Evolutionary conservation across 306 rosid species (phyloP), one percentile per base, ranked within the genome.

Genomic region (Datisca glomerata): DNA sequence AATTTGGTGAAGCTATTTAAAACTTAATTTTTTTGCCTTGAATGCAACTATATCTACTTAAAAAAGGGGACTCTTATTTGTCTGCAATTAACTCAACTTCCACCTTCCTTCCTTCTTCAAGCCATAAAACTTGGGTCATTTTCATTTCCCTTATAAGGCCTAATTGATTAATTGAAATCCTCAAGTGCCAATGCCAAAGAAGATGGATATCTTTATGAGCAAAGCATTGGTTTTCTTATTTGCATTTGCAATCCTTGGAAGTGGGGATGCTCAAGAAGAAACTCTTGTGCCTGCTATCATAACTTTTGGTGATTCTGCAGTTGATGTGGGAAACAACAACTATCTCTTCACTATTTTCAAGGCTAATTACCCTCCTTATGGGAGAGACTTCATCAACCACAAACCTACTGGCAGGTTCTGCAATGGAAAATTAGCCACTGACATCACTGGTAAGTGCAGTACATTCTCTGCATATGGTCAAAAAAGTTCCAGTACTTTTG

Each of bases 361-460:
- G 69, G 96, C 96, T 40, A 16, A 91, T 61, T 80, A 75, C 46
- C 96, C 94, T 72, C 98, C 98, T 56, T 91, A 91, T 68, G 99
- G 99, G 16, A 91, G 86, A 45, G 99, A 91, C 62, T 91, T 73
- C 47, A 54, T 51, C 43, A 85, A 65, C 40, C 93, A 85, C n/a
- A 73, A 81, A 51, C 62, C 96, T 17, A 84, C 99, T 6, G 96
- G 99, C 15, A 80, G 99, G 66, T 91, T 91, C 49, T 80, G 96
- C 62, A 85, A 91, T 58, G 96, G 98, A 0, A 91, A 91, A 55
- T 57, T 91, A 43, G 98, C 96, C 31, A 91, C 96, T 60, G 98
- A 89, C 66, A 50, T 80, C 56, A 91, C 93, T 33, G 98, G 95
- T 84, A 56, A 47, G 58, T 57, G 17, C 19, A n/a, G n/a, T n/a